Evolutionary conservation across 345 rosid genomes (phyloP).

Genomic region (Trapa incisa): DNA sequence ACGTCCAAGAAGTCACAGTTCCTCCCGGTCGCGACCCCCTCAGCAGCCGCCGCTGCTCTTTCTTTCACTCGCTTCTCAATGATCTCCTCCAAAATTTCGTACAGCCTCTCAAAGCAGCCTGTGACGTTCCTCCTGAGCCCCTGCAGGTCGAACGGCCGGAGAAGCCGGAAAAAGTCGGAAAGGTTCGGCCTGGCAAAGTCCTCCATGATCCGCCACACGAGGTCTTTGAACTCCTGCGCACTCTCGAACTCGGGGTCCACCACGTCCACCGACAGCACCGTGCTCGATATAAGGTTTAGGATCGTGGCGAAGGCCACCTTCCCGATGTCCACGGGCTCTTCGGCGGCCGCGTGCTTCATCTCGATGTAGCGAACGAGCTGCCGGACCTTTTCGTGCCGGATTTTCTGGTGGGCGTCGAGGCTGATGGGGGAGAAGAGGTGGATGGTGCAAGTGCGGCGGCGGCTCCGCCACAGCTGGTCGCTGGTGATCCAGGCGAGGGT

Average conservation of each 20-base stretch:
- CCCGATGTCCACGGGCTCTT: conserved; percentile 14
- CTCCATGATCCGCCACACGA: conserved; percentile 21
- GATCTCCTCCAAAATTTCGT: conserved; percentile 20
- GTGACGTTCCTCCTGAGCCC: conserved; percentile 15
- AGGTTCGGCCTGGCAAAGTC: conserved; percentile 21
- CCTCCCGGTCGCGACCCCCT: background rate
- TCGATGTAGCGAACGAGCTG: conserved; percentile 18
- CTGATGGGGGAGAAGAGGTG: conserved; percentile 18
- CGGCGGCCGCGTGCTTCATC: background rate
- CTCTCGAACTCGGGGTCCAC: conserved; percentile 13
- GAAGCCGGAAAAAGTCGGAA: conserved; percentile 24
- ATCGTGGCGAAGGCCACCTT: conserved; percentile 16
- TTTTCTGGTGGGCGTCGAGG: conserved; percentile 18
- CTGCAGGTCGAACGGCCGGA: conserved; percentile 22
- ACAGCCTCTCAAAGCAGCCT: conserved; percentile 10
- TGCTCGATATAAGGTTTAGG: conserved; percentile 20
- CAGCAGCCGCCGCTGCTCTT: conserved; percentile 8
- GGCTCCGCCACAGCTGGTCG: conserved; percentile 22
- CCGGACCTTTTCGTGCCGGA: conserved; percentile 20
- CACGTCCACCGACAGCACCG: conserved; percentile 18
- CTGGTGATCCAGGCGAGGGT: conserved; percentile 22
- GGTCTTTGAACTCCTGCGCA: conserved; percentile 23
- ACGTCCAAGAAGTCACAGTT: conserved; percentile 13
- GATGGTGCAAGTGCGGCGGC: conserved; percentile 23
- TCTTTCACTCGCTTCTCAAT: conserved; percentile 17